Evolutionary conservation across 148 eudicot genomes (phyloP), one percentile per base, ranked within the genome.

Genomic region (Dysphania ambrosioides): DNA sequence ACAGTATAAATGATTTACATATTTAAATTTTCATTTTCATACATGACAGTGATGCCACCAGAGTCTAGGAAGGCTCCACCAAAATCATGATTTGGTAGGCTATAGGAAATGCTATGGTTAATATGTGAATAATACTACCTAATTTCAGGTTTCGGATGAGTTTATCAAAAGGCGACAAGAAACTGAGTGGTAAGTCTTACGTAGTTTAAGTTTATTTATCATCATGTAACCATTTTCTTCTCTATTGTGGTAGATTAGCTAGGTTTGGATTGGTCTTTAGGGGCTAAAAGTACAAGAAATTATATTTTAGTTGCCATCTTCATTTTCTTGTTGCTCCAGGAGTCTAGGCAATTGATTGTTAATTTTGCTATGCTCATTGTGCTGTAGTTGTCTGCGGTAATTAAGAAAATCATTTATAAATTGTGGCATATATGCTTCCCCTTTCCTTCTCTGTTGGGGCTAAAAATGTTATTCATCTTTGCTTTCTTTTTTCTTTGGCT

Each of bases 171-270:
- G 99, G 78, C 88, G 92, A 68, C 58, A 90, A 82, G 99, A 95
- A 89, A 90, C 99, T 16, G 99, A 95, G 78, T 95, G 99, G 99
- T 94, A 55, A 83, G 92, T 64, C 35, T 51, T n/a, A n/a, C n/a
- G n/a, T n/a, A n/a, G n/a, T n/a, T n/a, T n/a, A n/a, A n/a, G n/a
- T n/a, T n/a, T 57, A 13, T 6, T 68, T 40, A 27, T 26, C 9
- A 53, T 40, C 18, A 62, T 8, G 8, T 44, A 24, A 58, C 62
- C 35, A 23, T 6, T 1, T n/a, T 35, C 11, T 32, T 57, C 30
- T n/a, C 41, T 32, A 27, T 66, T 27, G 0, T 31, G 26, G 32
- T 74, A 34, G 44, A 59, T n/a, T 65, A n/a, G 12, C 40, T 8
- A 27, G 63, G 63, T 1, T 19, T 24, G 12, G 12, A 27, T 71